Percentiles rank a stretch among this genome's conserved stretches.
These are phyloP conservation scores for Trichoderma harzianum DNA, from an alignment of 2,329 filamentous ascomycete species.

Conservation along the genomic window DNA sequence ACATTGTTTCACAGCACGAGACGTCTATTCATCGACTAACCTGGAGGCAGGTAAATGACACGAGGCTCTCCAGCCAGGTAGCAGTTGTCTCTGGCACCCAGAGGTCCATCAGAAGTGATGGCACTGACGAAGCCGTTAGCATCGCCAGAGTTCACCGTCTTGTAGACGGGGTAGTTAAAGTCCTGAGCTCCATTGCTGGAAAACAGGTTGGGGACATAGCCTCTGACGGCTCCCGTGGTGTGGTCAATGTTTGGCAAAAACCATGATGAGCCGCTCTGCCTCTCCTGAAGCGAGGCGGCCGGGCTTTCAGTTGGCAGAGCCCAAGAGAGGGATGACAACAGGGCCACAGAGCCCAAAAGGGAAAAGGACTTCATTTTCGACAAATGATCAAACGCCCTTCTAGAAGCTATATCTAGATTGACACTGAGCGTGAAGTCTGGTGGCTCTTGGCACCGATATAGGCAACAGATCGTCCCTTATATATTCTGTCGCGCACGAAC, in stretches of 20 bases:
- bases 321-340: conserved; percentile 9
- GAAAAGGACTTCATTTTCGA: conserved; percentile 17
- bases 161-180: conserved; percentile 23
- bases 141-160: conserved; percentile 18
- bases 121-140: conserved; percentile 15
- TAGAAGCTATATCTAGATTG: neutral
- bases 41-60: conserved; percentile 22
- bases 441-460: neutral
- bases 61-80: conserved; percentile 23
- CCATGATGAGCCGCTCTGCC: conserved; percentile 21
- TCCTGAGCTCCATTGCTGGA: conserved; percentile 15
- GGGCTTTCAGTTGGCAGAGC: conserved; percentile 11
- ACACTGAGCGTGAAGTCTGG: conserved; percentile 2
- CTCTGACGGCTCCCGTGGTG: conserved; percentile 21
- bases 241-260: conserved; percentile 24
- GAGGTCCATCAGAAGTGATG: conserved; percentile 18
- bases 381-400: conserved; percentile 2
- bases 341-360: conserved; percentile 11
- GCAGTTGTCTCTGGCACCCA: conserved; percentile 21
- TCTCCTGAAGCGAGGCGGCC: neutral
- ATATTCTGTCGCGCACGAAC: neutral
- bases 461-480: conserved; percentile 13
- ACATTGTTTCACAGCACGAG: neutral
- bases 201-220: conserved; percentile 21
- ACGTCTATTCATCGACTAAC: neutral